These are phyloP conservation scores for Suillus paluster DNA, from an alignment of 768 basidiomycete genomes.

Conservation along the genomic window DNA sequence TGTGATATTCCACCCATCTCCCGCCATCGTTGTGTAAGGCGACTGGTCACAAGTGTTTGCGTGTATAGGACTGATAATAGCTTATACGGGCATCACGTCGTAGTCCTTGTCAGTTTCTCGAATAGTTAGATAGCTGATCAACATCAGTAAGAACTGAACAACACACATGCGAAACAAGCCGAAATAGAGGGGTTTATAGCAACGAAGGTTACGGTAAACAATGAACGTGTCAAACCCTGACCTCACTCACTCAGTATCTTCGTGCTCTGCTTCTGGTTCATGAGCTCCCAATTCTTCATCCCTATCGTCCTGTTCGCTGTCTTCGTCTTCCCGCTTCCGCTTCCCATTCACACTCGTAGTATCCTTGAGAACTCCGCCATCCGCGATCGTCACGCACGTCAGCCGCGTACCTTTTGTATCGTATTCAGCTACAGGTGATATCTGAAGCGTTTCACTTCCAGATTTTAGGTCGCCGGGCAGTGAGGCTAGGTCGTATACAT, in stretches of 20 bases:
- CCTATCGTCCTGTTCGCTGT: slow-evolving; percentile 38
- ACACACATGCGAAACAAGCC: not conserved
- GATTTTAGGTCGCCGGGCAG: slow-evolving; percentile 40
- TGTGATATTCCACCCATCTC: too few species aligned
- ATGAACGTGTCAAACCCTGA: slow-evolving; percentile 10
- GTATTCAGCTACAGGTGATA: slow-evolving; percentile 67
- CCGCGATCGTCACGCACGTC: slow-evolving; percentile 71
- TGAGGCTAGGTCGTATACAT: slow-evolving; percentile 70
- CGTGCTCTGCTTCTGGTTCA: slow-evolving; percentile 21
- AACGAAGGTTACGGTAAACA: not conserved
- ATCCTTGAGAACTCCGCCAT: slow-evolving; percentile 42
- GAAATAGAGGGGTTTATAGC: not conserved
- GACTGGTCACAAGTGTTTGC: too few species aligned
- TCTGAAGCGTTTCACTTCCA: slow-evolving; percentile 29
- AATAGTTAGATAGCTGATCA: too few species aligned
- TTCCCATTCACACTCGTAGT: slow-evolving; percentile 32
- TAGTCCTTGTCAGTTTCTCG: too few species aligned
- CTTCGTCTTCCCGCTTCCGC: slow-evolving; percentile 42
- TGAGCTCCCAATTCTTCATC: slow-evolving; percentile 35
- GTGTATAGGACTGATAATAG: too few species aligned
- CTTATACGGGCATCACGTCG: too few species aligned
- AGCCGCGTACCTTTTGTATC: slow-evolving; percentile 87
- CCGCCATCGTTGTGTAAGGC: too few species aligned
- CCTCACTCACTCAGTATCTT: slow-evolving; percentile 31
- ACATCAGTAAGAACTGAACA: not conserved